These are phyloP conservation scores for Perkinsus chesapeaki DNA, from an alignment of 169 alveolate genomes.

Conservation along the genomic window DNA sequence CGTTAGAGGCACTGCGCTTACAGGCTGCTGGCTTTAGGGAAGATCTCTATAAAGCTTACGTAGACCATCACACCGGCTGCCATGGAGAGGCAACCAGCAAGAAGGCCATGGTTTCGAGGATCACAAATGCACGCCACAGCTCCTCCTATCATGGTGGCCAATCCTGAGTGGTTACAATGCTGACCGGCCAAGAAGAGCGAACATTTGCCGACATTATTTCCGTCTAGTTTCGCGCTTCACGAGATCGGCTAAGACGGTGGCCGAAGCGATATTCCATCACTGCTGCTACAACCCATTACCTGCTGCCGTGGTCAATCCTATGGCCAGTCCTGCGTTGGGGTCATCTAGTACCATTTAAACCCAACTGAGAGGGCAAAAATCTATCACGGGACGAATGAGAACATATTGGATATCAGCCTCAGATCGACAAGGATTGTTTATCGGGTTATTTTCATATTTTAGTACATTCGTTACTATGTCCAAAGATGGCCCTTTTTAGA, in stretches of 20 bases:
- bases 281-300: not conserved
- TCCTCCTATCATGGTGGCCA: not conserved
- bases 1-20: not conserved
- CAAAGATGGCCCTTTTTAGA: too few relatives aligned
- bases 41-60: conserved; percentile 3
- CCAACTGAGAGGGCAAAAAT: not conserved
- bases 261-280: not conserved
- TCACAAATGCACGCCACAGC: not conserved
- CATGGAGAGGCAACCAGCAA: conserved; percentile 4
- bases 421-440: too few relatives aligned
- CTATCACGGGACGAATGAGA: not conserved
- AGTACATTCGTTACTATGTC: too few relatives aligned
- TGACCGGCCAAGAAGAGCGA: too few relatives aligned
- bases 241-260: too few relatives aligned
- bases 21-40: not conserved
- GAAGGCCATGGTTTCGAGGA: not conserved
- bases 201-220: too few relatives aligned
- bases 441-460: too few relatives aligned
- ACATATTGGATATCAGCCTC: too few relatives aligned
- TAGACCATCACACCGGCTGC: conserved; percentile 15
- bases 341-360: not conserved
- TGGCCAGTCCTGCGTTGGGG: not conserved
- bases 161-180: not conserved
- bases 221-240: too few relatives aligned
- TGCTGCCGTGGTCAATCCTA: not conserved